Conservation (phyloP, 306 rosid species). For the Cucumis sativus region Cucumber_9930_V3 NC_026660.2:15988501-15989000, state of each 20-base stretch:
- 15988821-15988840: slow-evolving; percentile 37
- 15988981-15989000: slow-evolving; percentile 72
- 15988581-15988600: background rate
- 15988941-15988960: slow-evolving; percentile 47
- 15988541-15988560: background rate
- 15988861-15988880: slow-evolving; percentile 36
- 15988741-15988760: slow-evolving; percentile 42
- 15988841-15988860: slow-evolving; percentile 48
- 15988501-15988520: no score
- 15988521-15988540: background rate
- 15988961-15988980: slow-evolving; percentile 78
- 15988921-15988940: slow-evolving; percentile 60
- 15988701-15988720: slow-evolving; percentile 23
- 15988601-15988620: no score
- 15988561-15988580: background rate
- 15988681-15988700: slow-evolving; percentile 44
- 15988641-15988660: slow-evolving; percentile 23
- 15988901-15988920: slow-evolving; percentile 36
- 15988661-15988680: slow-evolving; percentile 42
- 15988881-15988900: slow-evolving; percentile 65
- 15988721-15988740: slow-evolving; percentile 17
- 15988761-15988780: slow-evolving; percentile 47
- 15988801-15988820: slow-evolving; percentile 21
- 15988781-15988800: slow-evolving; percentile 9
- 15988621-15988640: background rate